These are phyloP conservation scores for Ophiobolus disseminans DNA, from an alignment of 2,329 filamentous ascomycete species.

Conservation along the genomic window DNA sequence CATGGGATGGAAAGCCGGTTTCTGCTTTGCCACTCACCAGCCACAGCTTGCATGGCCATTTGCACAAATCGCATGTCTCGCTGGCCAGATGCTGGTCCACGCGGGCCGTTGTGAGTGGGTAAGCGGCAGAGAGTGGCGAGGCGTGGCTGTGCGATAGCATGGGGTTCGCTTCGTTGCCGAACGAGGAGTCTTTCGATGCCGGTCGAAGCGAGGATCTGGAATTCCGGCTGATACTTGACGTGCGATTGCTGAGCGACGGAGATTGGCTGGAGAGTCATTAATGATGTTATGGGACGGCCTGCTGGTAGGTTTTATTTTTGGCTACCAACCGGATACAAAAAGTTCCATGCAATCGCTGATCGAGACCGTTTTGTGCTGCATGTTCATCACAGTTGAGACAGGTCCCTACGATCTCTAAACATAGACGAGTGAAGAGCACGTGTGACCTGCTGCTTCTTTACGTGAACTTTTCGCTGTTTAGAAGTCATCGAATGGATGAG, in stretches of 20 bases:
- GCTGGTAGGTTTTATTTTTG: conserved; percentile 4
- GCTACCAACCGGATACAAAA: not conserved
- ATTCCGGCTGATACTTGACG: conserved; percentile 4
- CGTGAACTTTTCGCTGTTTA: too few relatives aligned
- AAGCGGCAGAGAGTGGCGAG: conserved; percentile 6
- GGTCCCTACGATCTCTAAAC: too few relatives aligned
- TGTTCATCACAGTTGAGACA: too few relatives aligned
- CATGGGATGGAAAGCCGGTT: conserved; percentile 13
- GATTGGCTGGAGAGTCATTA: conserved; percentile 1
- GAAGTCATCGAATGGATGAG: too few relatives aligned
- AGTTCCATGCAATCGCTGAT: not conserved
- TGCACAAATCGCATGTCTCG: conserved; percentile 22
- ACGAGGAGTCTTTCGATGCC: conserved; percentile 10
- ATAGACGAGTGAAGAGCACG: too few relatives aligned
- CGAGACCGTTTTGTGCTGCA: not conserved
- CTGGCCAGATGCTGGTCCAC: conserved; percentile 4
- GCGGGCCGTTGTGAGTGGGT: conserved; percentile 9
- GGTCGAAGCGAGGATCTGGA: conserved; percentile 18
- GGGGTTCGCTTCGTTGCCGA: conserved; percentile 19
- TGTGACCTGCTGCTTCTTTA: too few relatives aligned
- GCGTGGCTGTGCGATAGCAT: conserved; percentile 14
- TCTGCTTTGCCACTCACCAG: conserved; percentile 36
- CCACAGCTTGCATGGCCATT: conserved; percentile 32
- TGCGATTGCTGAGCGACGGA: not conserved
- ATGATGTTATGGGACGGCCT: not conserved